A percentile compares a stretch with the other conserved stretches of the same genome.
Conservation (phyloP, 1,284 basidiomycete species). For the Cerrena zonata region DNA sequence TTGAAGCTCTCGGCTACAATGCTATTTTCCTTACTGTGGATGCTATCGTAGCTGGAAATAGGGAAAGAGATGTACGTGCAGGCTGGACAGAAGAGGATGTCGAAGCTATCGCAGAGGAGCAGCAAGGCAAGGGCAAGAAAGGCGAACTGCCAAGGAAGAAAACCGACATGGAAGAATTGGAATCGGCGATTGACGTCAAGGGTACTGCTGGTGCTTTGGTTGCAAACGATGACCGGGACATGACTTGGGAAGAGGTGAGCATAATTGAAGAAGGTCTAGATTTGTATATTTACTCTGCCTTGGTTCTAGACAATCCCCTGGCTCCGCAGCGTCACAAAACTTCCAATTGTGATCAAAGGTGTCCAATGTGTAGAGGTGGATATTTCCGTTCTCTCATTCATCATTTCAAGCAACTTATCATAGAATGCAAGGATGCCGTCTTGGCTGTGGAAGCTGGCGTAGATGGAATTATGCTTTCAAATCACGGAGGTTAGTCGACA, state of each 20-base stretch:
- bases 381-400: neutral
- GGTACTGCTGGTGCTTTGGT: conserved; percentile 66
- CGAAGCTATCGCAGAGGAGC: conserved; percentile 37
- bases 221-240: conserved; percentile 58
- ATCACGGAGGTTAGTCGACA: conserved; percentile 81
- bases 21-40: conserved; percentile 91
- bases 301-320: conserved; percentile 63
- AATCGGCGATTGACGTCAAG: conserved; percentile 36
- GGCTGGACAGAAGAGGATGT: conserved; percentile 59
- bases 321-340: conserved; percentile 67
- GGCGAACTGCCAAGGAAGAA: conserved; percentile 25
- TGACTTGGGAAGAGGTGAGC: conserved; percentile 65
- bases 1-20: conserved; percentile 70
- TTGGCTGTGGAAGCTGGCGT: conserved; percentile 83
- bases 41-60: conserved; percentile 79
- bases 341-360: conserved; percentile 85
- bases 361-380: conserved; percentile 70
- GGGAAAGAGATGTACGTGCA: conserved; percentile 72
- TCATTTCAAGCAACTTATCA: neutral
- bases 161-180: conserved; percentile 33
- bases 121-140: conserved; percentile 22
- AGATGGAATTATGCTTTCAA: conserved; percentile 84
- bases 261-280: conserved; percentile 1
- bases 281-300: neutral
- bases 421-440: conserved; percentile 60